Conservation (phyloP, 164 flowering plant genomes). For the Taxillus chinensis region DNA sequence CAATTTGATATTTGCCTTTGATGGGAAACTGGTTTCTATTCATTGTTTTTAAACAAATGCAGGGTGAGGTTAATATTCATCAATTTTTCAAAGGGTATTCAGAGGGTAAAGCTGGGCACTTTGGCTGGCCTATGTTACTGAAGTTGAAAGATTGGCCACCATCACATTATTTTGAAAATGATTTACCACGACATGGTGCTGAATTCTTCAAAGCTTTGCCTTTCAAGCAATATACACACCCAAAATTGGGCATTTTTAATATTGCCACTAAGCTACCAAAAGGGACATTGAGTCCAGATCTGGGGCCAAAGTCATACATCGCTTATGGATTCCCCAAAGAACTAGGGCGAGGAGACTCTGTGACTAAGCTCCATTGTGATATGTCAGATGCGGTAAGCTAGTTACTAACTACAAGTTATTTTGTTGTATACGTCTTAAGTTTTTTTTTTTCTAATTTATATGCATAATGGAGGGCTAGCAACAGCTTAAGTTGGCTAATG, state of each 20-base stretch:
- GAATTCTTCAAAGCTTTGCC: constrained; percentile 54
- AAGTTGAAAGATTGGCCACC: constrained; percentile 79
- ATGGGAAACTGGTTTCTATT: not conserved
- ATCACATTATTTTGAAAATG: constrained; percentile 30
- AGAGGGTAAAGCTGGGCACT: constrained; percentile 16
- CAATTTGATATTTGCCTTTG: too few species aligned
- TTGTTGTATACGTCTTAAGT: too few species aligned
- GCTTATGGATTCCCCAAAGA: constrained; percentile 54
- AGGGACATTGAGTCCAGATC: constrained; percentile 37
- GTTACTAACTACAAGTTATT: too few species aligned
- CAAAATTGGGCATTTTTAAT: constrained; percentile 36
- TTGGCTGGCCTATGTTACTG: constrained; percentile 40
- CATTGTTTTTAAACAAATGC: constrained; percentile 9
- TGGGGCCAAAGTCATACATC: constrained; percentile 71
- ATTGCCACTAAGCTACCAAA: constrained; percentile 42
- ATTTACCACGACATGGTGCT: constrained; percentile 45
- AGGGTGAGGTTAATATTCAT: constrained; percentile 40
- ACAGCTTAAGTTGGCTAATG: too few species aligned
- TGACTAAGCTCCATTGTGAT: constrained; percentile 70
- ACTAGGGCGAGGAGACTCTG: constrained; percentile 65
- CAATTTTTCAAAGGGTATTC: constrained; percentile 46
- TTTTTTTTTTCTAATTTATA: too few species aligned
- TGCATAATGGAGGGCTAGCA: too few species aligned
- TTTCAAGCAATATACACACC: constrained; percentile 55
- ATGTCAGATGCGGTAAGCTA: constrained; percentile 70